Evolutionary conservation across 2,329 filamentous ascomycete genomes (phyloP), one percentile per base, ranked within the genome.

Genomic region (Exophiala spinifera): DNA sequence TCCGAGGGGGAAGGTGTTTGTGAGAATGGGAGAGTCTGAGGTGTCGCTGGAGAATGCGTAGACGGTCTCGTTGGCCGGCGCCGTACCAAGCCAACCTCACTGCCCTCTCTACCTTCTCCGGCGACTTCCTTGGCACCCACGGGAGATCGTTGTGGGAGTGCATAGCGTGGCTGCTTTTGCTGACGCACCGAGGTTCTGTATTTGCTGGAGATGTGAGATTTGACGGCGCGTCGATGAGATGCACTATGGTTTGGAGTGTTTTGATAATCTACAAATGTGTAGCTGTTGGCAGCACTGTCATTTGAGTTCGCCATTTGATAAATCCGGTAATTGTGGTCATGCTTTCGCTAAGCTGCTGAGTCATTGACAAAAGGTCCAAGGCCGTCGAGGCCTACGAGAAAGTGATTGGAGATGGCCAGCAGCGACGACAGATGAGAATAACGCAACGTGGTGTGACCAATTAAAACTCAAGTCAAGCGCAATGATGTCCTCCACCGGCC

Each of bases 121-220:
- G 43, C 19, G n/a, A 34, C 44, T 15, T n/a, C 10, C 4, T 15
- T 19, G 20, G 34, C 36, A 10, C 17, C 28, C 17, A 21, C 4
- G 13, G 25, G 39, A 13, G 36, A 13, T 15, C 45, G 47, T 13
- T 47, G 51, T 13, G 46, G 47, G n/a, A 60, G 46, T 33, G 57
- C 53, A 51, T 60, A 54, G 19, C 53, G 50, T 39, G 57, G 47
- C 19, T 54, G 37, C 4, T 53, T 23, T 33, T 59, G 49, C 42
- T 53, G 49, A 20, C 57, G 47, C 6, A 60, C 36, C 13, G 53
- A 20, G 4, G 57, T 51, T 34, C 57, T 49, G 46, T 60, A 60
- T 42, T 52, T 59, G 51, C 53, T 54, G 10, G 53, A 56, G 28
- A 60, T 49, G 17, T 60, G 53, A 4, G 53, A 60, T 25, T 60